Base-by-base conservation (phyloP, 225 moss, liverwort and hornwort species). In the Neckera pumila region DNA sequence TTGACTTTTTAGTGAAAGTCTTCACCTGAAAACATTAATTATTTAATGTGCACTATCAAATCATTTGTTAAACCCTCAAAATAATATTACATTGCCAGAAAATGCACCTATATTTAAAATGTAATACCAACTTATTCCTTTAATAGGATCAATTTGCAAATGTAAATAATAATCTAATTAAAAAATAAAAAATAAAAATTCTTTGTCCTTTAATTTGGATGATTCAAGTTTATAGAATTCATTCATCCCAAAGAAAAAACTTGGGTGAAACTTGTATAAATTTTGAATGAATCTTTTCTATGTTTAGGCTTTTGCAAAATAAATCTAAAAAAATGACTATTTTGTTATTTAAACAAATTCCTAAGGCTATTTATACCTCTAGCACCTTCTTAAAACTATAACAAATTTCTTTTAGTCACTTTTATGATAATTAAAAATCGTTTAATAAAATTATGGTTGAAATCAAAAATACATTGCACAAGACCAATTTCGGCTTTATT, bases 11-110 rank as follows among this genome's bases (percentile, higher is more conserved):
- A 47, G 4, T 47, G 2, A 74, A 75, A 75, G 19, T 13, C 19
- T 75, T 53, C 53, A 53, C 17, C 0, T 31, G 0, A 75, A 49
- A 7, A 3, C 49, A 12, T 19, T 30, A 18, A 30, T 19, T 49
- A 19, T 11, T 36, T 6, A 51, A 53, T 34, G 8, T 10, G 33
- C 7, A 16, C 2, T 6, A 73, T 45, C 30, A 47, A 45, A 74
- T 3, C 11, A 30, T 17, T 73, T 21, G 33, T 33, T 34, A 51
- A 34, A 22, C 19, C 12, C 19, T 45, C 45, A 45, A 43, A 45
- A 43, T 7, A 70, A 40, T 38, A 23, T 38, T 23, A 7, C 2
- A 38, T 1, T 70, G 0, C 7, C 1, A 0, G 2, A 69, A 38
- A 8, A 5, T 40, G 14, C 5, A 4, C 14, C 14, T 70, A 70